These are phyloP conservation scores for Gamsiella multidivaricata DNA, from an alignment of 192 early-diverging fungal genomes.

Conservation along the genomic window DNA sequence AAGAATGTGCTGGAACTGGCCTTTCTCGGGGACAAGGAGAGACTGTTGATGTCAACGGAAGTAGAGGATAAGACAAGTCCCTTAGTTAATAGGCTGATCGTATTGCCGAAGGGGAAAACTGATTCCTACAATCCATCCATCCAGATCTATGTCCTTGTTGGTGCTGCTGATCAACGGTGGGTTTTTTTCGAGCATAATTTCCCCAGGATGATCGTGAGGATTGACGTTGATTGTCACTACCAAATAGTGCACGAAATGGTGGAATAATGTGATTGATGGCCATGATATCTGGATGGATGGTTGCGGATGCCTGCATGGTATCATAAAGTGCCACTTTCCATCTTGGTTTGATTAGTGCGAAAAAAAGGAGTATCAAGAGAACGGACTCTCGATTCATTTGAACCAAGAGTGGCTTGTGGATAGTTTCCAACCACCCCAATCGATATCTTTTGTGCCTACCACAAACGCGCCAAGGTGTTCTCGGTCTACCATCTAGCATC, in stretches of 20 bases:
- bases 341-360: slow-evolving; percentile 50
- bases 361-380: slow-evolving; percentile 41
- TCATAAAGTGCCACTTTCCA: slow-evolving; percentile 38
- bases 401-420: slow-evolving; percentile 17
- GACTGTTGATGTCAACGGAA: slow-evolving; percentile 63
- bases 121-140: slow-evolving; percentile 4
- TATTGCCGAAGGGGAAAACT: neutral
- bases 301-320: neutral
- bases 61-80: slow-evolving; percentile 1
- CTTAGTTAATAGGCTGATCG: slow-evolving; percentile 28
- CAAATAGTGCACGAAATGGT: neutral
- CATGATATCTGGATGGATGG: slow-evolving; percentile 35
- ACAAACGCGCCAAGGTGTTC: too few relatives aligned
- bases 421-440: too few relatives aligned
- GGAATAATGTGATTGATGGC: slow-evolving; percentile 11
- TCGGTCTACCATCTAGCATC: too few relatives aligned
- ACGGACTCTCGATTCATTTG: slow-evolving; percentile 1
- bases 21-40: slow-evolving; percentile 91
- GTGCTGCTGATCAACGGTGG: neutral
- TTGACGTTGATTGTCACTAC: neutral
- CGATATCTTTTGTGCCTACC: too few relatives aligned
- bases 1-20: slow-evolving; percentile 96
- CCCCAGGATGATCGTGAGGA: neutral
- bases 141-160: slow-evolving; percentile 8
- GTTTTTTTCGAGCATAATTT: slow-evolving; percentile 9